Conservation (phyloP, 257 asterid genomes). For the Orobanche coerulescens region DNA sequence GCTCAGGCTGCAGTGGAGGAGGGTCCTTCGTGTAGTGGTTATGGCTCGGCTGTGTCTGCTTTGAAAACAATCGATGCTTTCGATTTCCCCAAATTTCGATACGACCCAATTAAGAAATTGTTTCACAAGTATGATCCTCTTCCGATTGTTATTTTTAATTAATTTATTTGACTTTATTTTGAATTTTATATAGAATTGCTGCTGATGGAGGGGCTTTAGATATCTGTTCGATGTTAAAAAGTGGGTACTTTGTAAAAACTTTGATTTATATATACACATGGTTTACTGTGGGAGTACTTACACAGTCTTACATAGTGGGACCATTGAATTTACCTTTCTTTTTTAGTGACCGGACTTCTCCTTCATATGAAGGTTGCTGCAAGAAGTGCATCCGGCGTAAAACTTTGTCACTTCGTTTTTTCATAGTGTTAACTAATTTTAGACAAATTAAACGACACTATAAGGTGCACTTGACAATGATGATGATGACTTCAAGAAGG, state of each 20-base stretch:
- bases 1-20: constrained; percentile 61
- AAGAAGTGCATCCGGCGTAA: too few relatives aligned
- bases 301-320: too few relatives aligned
- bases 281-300: too few relatives aligned
- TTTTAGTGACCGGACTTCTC: too few relatives aligned
- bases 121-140: constrained; percentile 49
- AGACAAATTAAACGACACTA: too few relatives aligned
- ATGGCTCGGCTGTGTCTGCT: constrained; percentile 39
- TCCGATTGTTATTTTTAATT: not conserved
- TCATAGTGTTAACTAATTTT: too few relatives aligned
- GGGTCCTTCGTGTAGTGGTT: constrained; percentile 34
- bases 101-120: constrained; percentile 65
- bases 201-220: constrained; percentile 1
- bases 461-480: too few relatives aligned
- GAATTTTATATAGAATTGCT: constrained; percentile 1
- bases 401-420: too few relatives aligned
- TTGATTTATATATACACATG: not conserved
- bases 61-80: constrained; percentile 72
- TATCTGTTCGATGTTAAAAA: not conserved
- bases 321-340: too few relatives aligned
- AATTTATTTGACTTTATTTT: not conserved
- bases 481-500: not conserved
- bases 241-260: not conserved
- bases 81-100: constrained; percentile 63
- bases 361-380: too few relatives aligned